A percentile compares a stretch with the other conserved stretches of the same genome.
phyloP scores from a whole-genome alignment of 139 green algal species.

The Pseudopediastrum boryanum region DNA sequence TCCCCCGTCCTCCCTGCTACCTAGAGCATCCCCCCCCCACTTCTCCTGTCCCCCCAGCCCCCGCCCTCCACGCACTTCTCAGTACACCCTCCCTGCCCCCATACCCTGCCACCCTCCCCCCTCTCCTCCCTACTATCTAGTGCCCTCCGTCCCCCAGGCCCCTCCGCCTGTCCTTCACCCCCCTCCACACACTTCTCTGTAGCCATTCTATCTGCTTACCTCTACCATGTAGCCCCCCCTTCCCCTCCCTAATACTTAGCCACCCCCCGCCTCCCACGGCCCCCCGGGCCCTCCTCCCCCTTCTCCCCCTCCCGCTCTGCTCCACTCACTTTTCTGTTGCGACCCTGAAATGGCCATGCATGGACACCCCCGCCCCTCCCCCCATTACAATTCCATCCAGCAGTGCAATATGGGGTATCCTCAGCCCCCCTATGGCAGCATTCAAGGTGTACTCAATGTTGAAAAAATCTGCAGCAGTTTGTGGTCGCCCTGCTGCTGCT shows the following conservation, averaged over 20 bases:
- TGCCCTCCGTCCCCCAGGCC: no score
- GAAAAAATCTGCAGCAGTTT: constrained; percentile 56
- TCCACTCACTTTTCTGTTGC: constrained; percentile 83
- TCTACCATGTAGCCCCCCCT: not conserved
- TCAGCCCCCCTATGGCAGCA: constrained; percentile 52
- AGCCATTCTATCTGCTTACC: not conserved
- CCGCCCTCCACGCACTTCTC: no score
- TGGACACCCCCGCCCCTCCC: constrained; percentile 86
- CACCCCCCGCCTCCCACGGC: no score
- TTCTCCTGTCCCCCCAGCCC: no score
- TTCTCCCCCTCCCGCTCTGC: not conserved
- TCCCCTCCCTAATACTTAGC: no score
- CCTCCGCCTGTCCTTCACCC: no score
- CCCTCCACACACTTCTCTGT: not conserved
- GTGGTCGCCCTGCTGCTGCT: constrained; percentile 24
- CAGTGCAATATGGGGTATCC: constrained; percentile 80
- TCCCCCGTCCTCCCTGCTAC: no score
- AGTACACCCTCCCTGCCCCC: no score
- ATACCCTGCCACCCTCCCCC: no score
- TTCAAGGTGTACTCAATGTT: constrained; percentile 59
- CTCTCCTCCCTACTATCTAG: no score
- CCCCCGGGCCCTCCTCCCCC: not conserved
- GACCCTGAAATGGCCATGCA: constrained; percentile 87
- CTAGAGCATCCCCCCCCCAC: no score
- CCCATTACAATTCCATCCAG: constrained; percentile 95